phyloP scores from a whole-genome alignment of 1,139 yeast species.

The Candida sanyaensis region DNA sequence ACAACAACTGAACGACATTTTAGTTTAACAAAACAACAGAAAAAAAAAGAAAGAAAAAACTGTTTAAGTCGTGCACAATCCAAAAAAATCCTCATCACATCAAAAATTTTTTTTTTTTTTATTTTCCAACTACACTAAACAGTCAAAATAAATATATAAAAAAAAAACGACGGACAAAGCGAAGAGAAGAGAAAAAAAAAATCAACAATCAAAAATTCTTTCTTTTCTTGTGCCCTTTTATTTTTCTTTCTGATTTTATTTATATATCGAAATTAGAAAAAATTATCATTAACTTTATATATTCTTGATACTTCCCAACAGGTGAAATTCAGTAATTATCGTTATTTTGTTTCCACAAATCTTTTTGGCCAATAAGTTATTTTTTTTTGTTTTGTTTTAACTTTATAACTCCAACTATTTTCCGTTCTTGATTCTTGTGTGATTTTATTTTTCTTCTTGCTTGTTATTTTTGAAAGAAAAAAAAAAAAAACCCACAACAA shows the following conservation, averaged over 20 bases:
- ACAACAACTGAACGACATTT: not conserved
- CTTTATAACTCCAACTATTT: not conserved
- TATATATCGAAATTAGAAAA: not conserved
- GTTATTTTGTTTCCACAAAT: not conserved
- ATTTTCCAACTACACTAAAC: not conserved
- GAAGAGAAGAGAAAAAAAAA: constrained; percentile 1
- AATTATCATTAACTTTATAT: not conserved
- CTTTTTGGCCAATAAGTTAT: not conserved
- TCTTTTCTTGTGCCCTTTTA: not conserved
- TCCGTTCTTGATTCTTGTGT: not conserved
- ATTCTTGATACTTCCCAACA: not conserved
- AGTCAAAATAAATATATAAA: no score
- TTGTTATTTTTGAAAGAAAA: not conserved
- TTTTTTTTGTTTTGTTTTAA: not conserved
- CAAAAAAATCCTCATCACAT: constrained; percentile 3
- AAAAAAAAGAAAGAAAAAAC: not conserved
- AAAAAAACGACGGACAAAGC: constrained; percentile 1
- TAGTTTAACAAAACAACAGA: not conserved
- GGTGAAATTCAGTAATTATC: no score
- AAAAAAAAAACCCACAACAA: not conserved
- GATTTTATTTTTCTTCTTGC: not conserved
- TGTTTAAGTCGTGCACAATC: not conserved
- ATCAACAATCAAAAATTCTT: constrained; percentile 1
- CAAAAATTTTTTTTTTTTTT: not conserved
- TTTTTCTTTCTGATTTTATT: not conserved